Base-by-base conservation (phyloP, 768 basidiomycete species). In the Collybia nuda region DNA sequence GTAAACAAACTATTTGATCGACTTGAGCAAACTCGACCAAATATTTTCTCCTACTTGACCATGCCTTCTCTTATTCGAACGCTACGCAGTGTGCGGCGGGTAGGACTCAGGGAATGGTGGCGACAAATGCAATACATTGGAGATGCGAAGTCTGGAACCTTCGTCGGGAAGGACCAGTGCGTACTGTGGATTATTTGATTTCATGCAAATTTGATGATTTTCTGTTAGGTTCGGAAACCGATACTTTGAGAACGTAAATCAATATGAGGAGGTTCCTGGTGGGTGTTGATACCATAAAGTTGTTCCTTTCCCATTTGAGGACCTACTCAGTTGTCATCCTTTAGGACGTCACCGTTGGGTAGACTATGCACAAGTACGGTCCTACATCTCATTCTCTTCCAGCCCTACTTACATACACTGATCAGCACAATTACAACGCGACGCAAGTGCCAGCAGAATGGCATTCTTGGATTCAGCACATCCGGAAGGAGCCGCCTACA, bases 271-370 rank as follows among this genome's bases (percentile, higher is more conserved):
- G 66, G 69, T 95, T 40, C 94, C 94, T 48, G 93, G 93, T 90
- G 54, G 35, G 81, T 69, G 44, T 14, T 35, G n/a, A 40, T 2
- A 19, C 42, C 3, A 21, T 32, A 7, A 15, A 17, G 7, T 39
- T 50, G 35, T 17, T 47, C 29, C 44, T 40, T 51, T 37, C 29
- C 51, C 51, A 26, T 7, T 11, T 9, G 12, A 32, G 32, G 32
- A 14, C 32, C 12, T 48, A 18, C 44, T 28, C 35, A 44, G 0
- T 55, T 42, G 12, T 24, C 8, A 12, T 58, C 42, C 21, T 40
- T 11, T 66, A 91, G 94, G 95, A 61, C 90, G 96, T 58, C 93
- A 97, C 65, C 83, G 96, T 68, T 98, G 96, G 96, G 85, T 98
- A 38, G 96, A 98, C 73, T 93, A 80, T 62, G 79, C 87, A 15